Conservation (phyloP, 495 filamentous ascomycete genomes). For the Hyaloscypha hepaticicola region DNA sequence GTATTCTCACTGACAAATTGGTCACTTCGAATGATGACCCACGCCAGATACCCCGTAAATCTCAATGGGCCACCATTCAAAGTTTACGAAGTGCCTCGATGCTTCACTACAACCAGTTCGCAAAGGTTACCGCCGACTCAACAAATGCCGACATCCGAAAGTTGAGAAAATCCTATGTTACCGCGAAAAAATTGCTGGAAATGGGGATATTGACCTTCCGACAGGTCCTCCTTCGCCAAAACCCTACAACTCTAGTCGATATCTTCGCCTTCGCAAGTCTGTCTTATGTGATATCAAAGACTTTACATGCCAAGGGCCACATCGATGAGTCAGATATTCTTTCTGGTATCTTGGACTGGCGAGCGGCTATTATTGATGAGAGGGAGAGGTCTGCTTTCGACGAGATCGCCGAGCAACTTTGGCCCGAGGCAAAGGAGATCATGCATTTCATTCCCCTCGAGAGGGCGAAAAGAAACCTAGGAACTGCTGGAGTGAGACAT, state of each 20-base stretch:
- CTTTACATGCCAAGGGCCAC: constrained; percentile 22
- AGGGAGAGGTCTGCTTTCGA: constrained; percentile 26
- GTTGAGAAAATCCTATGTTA: constrained; percentile 16
- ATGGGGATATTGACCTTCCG: constrained; percentile 24
- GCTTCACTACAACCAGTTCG: constrained; percentile 23
- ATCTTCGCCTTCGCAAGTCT: constrained; percentile 28
- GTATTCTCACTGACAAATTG: constrained; percentile 4
- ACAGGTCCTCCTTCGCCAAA: constrained; percentile 20
- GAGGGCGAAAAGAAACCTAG: background rate
- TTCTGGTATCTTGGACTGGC: constrained; percentile 24
- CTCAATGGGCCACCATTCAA: constrained; percentile 28
- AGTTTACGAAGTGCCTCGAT: constrained; percentile 21
- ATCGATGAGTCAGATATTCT: constrained; percentile 24
- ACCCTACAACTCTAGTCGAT: constrained; percentile 12
- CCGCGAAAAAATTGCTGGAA: constrained; percentile 19
- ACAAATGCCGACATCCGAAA: constrained; percentile 13
- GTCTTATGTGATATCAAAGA: constrained; percentile 28
- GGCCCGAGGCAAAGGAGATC: constrained; percentile 29
- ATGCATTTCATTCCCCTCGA: constrained; percentile 24
- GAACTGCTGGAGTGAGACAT: background rate
- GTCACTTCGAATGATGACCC: constrained; percentile 8
- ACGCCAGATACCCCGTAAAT: constrained; percentile 8
- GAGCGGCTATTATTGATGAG: constrained; percentile 20
- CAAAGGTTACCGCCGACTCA: background rate
- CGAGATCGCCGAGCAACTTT: constrained; percentile 21